Percentiles rank a stretch among this genome's conserved stretches.
phyloP scores from a whole-genome alignment of 352 stramenopile species.

The Phytophthora sp. region DNA sequence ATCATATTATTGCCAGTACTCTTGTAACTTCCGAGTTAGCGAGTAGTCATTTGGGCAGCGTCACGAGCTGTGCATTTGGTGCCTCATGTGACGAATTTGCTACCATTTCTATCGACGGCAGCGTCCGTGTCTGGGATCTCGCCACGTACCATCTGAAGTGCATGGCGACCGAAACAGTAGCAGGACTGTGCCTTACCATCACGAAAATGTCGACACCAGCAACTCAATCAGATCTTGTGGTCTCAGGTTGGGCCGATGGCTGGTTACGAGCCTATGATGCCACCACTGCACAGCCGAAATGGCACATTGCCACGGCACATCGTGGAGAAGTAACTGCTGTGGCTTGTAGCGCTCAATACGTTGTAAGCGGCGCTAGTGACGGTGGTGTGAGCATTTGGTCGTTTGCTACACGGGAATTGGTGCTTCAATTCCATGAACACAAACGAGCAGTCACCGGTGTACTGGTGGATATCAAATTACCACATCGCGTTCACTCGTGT shows the following conservation, averaged over 20 bases:
- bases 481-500: constrained; percentile 89
- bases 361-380: constrained; percentile 85
- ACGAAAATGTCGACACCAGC: constrained; percentile 25
- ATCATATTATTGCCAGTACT: constrained; percentile 56
- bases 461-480: constrained; percentile 75
- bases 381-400: constrained; percentile 92
- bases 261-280: constrained; percentile 73
- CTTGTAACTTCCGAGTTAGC: constrained; percentile 61
- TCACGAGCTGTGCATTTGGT: constrained; percentile 72
- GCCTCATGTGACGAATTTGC: constrained; percentile 65
- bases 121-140: constrained; percentile 70
- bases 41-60: constrained; percentile 66
- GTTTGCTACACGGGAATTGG: constrained; percentile 80
- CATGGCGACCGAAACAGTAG: constrained; percentile 67
- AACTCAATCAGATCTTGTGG: constrained; percentile 34
- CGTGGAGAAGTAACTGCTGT: constrained; percentile 83
- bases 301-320: constrained; percentile 89
- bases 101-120: constrained; percentile 77
- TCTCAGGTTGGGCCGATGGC: constrained; percentile 80
- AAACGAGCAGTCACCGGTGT: constrained; percentile 82
- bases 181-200: constrained; percentile 53
- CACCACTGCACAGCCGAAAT: constrained; percentile 60
- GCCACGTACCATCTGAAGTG: constrained; percentile 72
- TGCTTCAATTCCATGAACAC: constrained; percentile 93
- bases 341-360: constrained; percentile 63